Evolutionary conservation across 371 early-diverging fungal genomes (phyloP), one percentile per base, ranked within the genome.

Genomic region (Actinomortierella ambigua): DNA sequence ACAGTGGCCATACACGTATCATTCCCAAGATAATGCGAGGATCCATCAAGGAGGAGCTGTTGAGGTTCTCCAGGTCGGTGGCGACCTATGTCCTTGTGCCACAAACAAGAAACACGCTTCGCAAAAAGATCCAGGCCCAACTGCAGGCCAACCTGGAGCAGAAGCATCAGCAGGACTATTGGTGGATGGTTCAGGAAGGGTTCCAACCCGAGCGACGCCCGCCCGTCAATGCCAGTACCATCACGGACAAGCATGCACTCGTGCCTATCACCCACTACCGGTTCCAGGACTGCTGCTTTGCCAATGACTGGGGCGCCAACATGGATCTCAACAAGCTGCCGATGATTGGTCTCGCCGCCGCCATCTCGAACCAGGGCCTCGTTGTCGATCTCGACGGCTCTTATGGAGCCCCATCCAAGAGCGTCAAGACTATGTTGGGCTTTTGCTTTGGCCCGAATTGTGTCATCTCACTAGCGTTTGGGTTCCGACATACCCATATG

Each of bases 311-410:
- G 71, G 71, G 71, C 18, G 62, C 66, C 0, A 50, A 22, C 13
- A 71, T 71, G 71, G 71, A 71, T 42, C 51, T 61, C 24, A 71
- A 71, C 63, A 71, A 71, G 46, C 34, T 71, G 52, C 71, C 71
- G 0, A 71, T 71, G 71, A 71, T 71, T 42, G 71, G 71, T 48
- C 57, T 71, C 3, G 71, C 71, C 0, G 71, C 71, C 2, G 62
- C 65, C 27, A 65, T 71, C 28, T 65, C 71, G 9, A 55, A 59
- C 24, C 71, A 71, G 50, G 71, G 71, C 15, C 53, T 71, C 3
- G 58, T 58, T 17, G 71, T 71, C 23, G 71, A 71, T 43, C 56
- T 71, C 44, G 71, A 71, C 23, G 71, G 71, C 1, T 71, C 71
- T 0, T 71, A 71, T 61, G 71, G 71, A 1, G 71, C 71, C 4